Base-by-base conservation (phyloP, 495 filamentous ascomycete species). In the Aspergillus leporis region DNA sequence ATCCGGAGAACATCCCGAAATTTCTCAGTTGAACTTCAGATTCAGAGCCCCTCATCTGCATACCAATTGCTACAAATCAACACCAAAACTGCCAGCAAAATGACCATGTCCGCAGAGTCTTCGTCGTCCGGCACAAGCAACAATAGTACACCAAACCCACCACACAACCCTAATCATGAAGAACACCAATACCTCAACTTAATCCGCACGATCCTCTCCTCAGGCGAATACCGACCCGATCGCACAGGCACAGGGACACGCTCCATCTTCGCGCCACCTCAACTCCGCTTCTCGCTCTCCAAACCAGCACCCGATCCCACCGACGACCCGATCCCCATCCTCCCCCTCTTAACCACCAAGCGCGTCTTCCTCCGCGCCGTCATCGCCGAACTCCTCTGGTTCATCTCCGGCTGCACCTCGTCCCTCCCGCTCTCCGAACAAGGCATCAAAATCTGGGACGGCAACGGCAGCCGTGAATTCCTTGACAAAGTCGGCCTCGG, bases 401-500 rank as follows among this genome's bases (percentile, higher is more conserved):
- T 98, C 77, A 85, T 98, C 67, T 79, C 82, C 30, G 93, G 91
- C 69, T 81, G 73, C 58, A 98, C 94, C 2, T 93, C 90, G 4
- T 89, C 90, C 0, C 65, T 81, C 4, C 78, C 91, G 0, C 87
- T 98, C 22, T 86, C 83, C 46, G 82, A 83, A 10, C 83, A 87
- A 12, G 90, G 91, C 13, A 84, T 98, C 66, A 96, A 95, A 72
- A 98, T 98, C 77, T 98, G 94, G 94, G 94, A 98, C 74, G 91
- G 90, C 68, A 98, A 98, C 70, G 94, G 93, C 57, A 90, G 85
- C 53, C 93, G 94, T 67, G 87, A 83, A 60, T 96, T 85, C 74
- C 89, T 98, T 43, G 93, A 98, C 74, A 84, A 76, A 54, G 79
- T 93, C 14, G 93, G 93, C 6, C 82, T 98, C 12, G 74, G 81